A percentile compares a stretch with the other conserved stretches of the same genome.
Conservation (phyloP, 176 grass and related monocot genomes). For the Aegilops tauschii region DNA sequence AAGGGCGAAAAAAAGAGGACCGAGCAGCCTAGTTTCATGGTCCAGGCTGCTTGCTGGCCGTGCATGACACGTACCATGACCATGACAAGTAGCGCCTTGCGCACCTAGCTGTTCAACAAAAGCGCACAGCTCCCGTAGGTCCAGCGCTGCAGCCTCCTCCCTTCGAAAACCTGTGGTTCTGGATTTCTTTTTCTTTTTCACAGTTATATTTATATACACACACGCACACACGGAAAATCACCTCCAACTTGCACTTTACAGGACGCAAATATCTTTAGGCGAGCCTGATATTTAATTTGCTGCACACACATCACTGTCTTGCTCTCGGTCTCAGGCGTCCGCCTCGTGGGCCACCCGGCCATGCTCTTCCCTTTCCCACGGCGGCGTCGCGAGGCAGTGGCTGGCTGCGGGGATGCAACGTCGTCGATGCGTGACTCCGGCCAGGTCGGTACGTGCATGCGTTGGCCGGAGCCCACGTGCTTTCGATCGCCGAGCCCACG, state of each 20-base stretch:
- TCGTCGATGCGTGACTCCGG: neutral
- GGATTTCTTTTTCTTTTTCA: no score
- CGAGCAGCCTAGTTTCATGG: neutral
- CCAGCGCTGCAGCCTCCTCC: no score
- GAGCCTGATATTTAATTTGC: neutral
- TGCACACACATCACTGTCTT: neutral
- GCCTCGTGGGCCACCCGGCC: neutral
- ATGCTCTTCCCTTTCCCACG: neutral
- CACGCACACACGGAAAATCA: no score
- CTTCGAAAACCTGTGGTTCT: no score
- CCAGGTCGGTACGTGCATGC: neutral
- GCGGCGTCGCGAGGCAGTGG: constrained; percentile 11
- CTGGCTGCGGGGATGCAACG: neutral
- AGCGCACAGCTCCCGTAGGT: no score
- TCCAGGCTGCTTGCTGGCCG: neutral
- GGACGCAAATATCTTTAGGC: neutral
- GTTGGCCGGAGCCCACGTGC: neutral
- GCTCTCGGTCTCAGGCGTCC: neutral
- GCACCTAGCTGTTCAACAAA: no score
- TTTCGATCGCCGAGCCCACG: neutral
- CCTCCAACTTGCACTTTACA: neutral
- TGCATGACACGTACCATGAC: neutral
- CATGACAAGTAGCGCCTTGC: no score
- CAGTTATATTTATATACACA: no score
- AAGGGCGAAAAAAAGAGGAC: no score